A percentile compares a stretch with the other conserved stretches of the same genome.
phyloP scores from a whole-genome alignment of 371 early-diverging fungal species.

The Blakeslea trispora region DNA sequence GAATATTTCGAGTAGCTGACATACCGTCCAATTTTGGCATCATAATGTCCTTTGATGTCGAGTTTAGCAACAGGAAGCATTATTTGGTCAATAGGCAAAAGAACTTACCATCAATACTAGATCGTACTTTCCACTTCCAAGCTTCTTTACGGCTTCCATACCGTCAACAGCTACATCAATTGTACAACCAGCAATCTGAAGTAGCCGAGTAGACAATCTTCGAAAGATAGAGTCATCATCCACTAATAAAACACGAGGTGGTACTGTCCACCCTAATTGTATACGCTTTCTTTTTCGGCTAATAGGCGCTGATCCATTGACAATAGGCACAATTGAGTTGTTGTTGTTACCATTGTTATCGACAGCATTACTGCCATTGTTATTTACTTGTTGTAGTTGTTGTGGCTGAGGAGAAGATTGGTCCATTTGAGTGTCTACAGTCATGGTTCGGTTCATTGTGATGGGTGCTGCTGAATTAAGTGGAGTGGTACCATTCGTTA shows the following conservation, averaged over 20 bases:
- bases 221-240: slow-evolving; percentile 76
- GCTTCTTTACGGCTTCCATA: slow-evolving; percentile 66
- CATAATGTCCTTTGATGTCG: slow-evolving; percentile 63
- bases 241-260: slow-evolving; percentile 72
- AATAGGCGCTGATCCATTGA: slow-evolving; percentile 6
- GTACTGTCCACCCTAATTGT: slow-evolving; percentile 59
- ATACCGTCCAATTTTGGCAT: slow-evolving; percentile 80
- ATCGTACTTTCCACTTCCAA: slow-evolving; percentile 67
- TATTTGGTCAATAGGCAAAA: neutral
- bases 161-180: slow-evolving; percentile 79
- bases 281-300: slow-evolving; percentile 29
- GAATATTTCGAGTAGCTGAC: slow-evolving; percentile 70
- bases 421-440: neutral
- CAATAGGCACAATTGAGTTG: slow-evolving; percentile 14
- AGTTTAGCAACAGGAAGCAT: neutral
- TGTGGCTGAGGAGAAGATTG: slow-evolving; percentile 1
- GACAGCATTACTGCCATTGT: neutral
- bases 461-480: slow-evolving; percentile 1
- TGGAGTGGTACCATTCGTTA: neutral
- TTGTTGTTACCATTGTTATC: neutral
- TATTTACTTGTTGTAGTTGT: slow-evolving; percentile 4
- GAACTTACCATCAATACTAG: slow-evolving; percentile 71
- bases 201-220: slow-evolving; percentile 59
- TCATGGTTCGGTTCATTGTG: neutral
- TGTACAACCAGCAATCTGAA: slow-evolving; percentile 72